Conservation (phyloP, 371 early-diverging fungal genomes). For the Mortierella sp. region DNA sequence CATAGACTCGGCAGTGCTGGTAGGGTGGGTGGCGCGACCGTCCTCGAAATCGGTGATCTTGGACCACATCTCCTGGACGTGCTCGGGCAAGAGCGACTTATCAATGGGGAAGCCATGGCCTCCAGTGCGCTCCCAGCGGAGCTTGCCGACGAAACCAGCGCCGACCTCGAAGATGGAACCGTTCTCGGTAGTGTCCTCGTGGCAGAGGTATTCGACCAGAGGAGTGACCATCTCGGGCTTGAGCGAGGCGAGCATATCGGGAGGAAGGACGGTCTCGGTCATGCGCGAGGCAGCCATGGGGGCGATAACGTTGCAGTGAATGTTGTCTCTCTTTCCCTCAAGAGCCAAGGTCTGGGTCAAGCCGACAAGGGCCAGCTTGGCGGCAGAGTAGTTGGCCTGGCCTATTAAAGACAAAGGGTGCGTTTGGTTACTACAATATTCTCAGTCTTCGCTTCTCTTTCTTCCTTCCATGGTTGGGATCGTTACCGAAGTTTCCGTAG, state of each 20-base stretch:
- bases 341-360: slow-evolving; percentile 92
- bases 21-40: slow-evolving; percentile 90
- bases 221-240: slow-evolving; percentile 98
- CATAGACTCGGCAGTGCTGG: slow-evolving; percentile 84
- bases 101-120: slow-evolving; percentile 96
- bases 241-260: slow-evolving; percentile 90
- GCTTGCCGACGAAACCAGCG: slow-evolving; percentile 93
- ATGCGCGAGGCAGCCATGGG: slow-evolving; percentile 98
- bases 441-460: neutral
- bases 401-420: slow-evolving; percentile 5
- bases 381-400: slow-evolving; percentile 94
- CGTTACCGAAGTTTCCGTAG: slow-evolving; percentile 97
- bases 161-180: slow-evolving; percentile 95
- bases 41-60: slow-evolving; percentile 92
- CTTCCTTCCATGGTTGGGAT: neutral
- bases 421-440: neutral
- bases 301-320: slow-evolving; percentile 93
- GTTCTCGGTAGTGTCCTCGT: slow-evolving; percentile 87
- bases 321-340: slow-evolving; percentile 95
- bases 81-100: slow-evolving; percentile 85
- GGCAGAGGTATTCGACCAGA: slow-evolving; percentile 93
- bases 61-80: slow-evolving; percentile 79
- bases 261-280: slow-evolving; percentile 98
- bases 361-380: slow-evolving; percentile 94
- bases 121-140: slow-evolving; percentile 92